These are phyloP conservation scores for Sanghuangporus baumii DNA, from an alignment of 1,284 basidiomycete genomes.

Conservation along the genomic window DNA sequence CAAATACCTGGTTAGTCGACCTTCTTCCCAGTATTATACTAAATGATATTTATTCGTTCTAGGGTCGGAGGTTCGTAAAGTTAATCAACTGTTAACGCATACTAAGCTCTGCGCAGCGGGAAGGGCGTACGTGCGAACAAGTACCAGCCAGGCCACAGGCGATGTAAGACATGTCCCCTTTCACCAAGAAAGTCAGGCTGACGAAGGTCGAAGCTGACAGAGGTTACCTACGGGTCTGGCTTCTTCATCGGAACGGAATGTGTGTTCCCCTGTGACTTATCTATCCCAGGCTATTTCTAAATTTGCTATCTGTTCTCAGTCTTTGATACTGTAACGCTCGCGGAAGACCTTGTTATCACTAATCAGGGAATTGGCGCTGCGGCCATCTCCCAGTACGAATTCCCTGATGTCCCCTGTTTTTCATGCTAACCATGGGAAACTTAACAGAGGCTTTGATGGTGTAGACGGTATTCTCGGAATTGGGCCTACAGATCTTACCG, in stretches of 20 bases:
- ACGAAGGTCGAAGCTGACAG: background rate
- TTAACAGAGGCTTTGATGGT: slow-evolving; percentile 17
- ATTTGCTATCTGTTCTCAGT: background rate
- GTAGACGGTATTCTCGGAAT: slow-evolving; percentile 20
- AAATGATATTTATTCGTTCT: background rate
- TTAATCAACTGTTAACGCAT: background rate
- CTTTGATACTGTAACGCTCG: slow-evolving; percentile 19
- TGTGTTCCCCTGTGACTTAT: background rate
- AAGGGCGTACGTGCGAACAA: slow-evolving; percentile 12
- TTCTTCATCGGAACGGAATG: slow-evolving; percentile 19
- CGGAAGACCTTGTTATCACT: slow-evolving; percentile 15
- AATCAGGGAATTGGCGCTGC: slow-evolving; percentile 22
- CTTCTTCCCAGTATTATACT: no score
- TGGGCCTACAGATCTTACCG: slow-evolving; percentile 24
- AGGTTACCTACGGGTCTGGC: slow-evolving; percentile 19
- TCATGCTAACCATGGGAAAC: background rate
- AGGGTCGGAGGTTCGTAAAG: background rate
- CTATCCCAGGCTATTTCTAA: background rate
- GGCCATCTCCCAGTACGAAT: background rate
- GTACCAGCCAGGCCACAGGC: slow-evolving; percentile 14
- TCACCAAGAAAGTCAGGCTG: background rate
- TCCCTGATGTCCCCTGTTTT: background rate
- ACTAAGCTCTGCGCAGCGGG: slow-evolving; percentile 13
- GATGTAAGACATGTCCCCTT: background rate
- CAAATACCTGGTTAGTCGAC: slow-evolving; percentile 19